Base-by-base conservation (phyloP, 139 green algal genomes). In the Parachlorella kessleri region DNA sequence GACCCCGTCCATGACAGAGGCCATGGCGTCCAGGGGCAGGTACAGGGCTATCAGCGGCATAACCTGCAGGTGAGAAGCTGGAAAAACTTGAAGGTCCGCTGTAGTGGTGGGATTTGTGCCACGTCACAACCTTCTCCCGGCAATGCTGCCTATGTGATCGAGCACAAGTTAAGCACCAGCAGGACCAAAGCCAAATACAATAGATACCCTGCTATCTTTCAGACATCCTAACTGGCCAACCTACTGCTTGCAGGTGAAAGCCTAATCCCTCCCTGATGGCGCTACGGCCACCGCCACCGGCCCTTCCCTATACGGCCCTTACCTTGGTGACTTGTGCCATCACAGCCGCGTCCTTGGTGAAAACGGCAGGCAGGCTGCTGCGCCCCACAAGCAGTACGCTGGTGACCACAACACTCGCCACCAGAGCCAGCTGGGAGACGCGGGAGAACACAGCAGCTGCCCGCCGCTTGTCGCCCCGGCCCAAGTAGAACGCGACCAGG, bases 1-100 rank as follows among this genome's bases (percentile, higher is more conserved):
- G 33, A 82, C 78, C 8, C 83, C 83, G 32, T 88, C 83, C 74
- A 84, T 79, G 55, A 88, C 83, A 2, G 66, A 70, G 55, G 83
- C 78, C 9, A 63, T 55, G 38, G 76, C 83, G 41, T 88, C 83
- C 24, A 88, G 63, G 36, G 83, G 83, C 78, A 88, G 79, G 73
- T 80, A 84, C 24, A 66, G n/a, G 14, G 83, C 83, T 23, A 88
- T 78, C 18, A 88, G 42, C 23, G 83, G 83, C 66, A 88, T 37
- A 33, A 76, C 77, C 70, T 72, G 55, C 76, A 21, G 0, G 48
- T n/a, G n/a, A n/a, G n/a, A n/a, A n/a, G n/a, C n/a, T n/a, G n/a
- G n/a, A n/a, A n/a, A n/a, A n/a, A n/a, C n/a, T n/a, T n/a, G n/a
- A n/a, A n/a, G n/a, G n/a, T n/a, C n/a, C n/a, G n/a, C n/a, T n/a